Percentiles rank a stretch among this genome's conserved stretches.
Conservation (phyloP, 169 alveolate species). For the Plasmodium gaboni region DNA sequence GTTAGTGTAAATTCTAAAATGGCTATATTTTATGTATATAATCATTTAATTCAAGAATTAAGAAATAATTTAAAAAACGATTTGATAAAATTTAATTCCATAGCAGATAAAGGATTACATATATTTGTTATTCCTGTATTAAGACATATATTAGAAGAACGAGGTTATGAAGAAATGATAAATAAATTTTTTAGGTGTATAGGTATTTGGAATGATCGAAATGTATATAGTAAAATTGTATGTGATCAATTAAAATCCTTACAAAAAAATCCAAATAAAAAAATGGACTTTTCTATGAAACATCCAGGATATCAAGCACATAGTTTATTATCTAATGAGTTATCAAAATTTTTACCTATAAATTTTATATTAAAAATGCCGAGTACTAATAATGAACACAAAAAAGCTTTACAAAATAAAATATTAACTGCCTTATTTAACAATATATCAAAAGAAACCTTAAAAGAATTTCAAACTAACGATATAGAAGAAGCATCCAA, state of each 20-base stretch:
- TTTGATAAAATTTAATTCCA: conserved; percentile 25
- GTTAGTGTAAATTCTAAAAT: conserved; percentile 50
- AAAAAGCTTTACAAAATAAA: conserved; percentile 58
- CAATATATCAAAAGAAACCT: conserved; percentile 40
- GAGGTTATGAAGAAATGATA: conserved; percentile 30
- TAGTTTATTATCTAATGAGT: conserved; percentile 69
- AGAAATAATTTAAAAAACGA: conserved; percentile 57
- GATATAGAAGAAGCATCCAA: conserved; percentile 64
- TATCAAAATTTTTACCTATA: conserved; percentile 59
- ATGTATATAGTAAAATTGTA: conserved; percentile 57
- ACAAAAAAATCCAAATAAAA: conserved; percentile 65
- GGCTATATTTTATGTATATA: conserved; percentile 75
- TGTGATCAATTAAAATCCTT: conserved; percentile 67
- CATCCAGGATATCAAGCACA: conserved; percentile 47
- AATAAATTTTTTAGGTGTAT: conserved; percentile 69
- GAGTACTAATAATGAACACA: conserved; percentile 67
- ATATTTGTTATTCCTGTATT: conserved; percentile 66
- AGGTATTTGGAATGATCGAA: conserved; percentile 72
- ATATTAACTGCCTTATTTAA: conserved; percentile 38
- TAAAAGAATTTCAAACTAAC: conserved; percentile 17
- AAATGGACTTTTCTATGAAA: conserved; percentile 29
- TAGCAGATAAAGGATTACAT: conserved; percentile 61
- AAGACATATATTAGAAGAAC: conserved; percentile 31
- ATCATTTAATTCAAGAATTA: conserved; percentile 75
- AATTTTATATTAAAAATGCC: conserved; percentile 76